A percentile compares a stretch with the other conserved stretches of the same genome.
Evolutionary conservation across 225 moss, liverwort and hornwort genomes (phyloP).

Genomic region (Neckera pumila): DNA sequence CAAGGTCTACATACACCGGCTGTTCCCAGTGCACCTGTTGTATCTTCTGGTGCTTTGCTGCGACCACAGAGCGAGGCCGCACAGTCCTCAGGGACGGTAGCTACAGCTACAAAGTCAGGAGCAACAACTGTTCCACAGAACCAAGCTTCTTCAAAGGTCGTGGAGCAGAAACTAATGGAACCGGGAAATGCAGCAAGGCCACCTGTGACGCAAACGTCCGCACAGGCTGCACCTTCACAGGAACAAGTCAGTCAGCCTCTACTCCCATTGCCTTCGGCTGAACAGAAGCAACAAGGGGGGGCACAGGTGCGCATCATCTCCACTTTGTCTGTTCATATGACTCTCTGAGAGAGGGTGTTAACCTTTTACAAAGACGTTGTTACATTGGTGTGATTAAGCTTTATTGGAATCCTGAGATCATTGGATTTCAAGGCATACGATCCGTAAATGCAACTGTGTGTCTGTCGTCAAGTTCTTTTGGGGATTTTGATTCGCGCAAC

Average conservation of each 20-base stretch:
- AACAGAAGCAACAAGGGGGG: conserved; percentile 48
- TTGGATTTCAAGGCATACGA: neutral
- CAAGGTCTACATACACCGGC: conserved; percentile 15
- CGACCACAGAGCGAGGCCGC: conserved; percentile 31
- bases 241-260: conserved; percentile 72
- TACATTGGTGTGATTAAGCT: neutral
- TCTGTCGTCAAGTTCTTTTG: neutral
- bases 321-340: neutral
- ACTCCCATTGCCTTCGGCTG: conserved; percentile 69
- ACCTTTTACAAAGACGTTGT: neutral
- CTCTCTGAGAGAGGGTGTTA: neutral
- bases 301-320: conserved; percentile 9
- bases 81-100: conserved; percentile 23
- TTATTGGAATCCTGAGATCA: neutral
- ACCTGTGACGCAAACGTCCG: conserved; percentile 17
- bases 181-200: conserved; percentile 25
- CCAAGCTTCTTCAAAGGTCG: conserved; percentile 31
- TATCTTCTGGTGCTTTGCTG: conserved; percentile 17
- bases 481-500: neutral
- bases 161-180: conserved; percentile 52
- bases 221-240: conserved; percentile 49
- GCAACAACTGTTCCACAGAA: conserved; percentile 4
- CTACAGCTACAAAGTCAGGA: conserved; percentile 25
- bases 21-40: neutral
- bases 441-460: neutral